Base-by-base conservation (phyloP, 139 green algal genomes). In the Closterium sp. region DNA sequence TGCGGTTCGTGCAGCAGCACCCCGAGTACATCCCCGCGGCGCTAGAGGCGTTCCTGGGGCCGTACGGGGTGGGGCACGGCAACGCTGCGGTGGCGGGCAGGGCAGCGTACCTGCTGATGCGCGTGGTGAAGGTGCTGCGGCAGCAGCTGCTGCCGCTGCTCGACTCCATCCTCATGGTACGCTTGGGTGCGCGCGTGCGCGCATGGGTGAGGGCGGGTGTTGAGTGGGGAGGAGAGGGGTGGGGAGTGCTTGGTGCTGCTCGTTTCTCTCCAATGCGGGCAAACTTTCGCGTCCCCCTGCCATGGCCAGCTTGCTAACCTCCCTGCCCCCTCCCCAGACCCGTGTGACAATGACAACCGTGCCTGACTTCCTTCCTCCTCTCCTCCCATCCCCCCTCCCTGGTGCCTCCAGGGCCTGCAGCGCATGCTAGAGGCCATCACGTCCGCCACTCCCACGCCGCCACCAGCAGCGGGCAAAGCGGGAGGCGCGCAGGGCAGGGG, bases 101-200 rank as follows among this genome's bases (percentile, higher is more conserved):
- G 31, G 93, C 92, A 33, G 23, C 33, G 35, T 95, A 95, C 85
- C 88, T 95, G 32, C 94, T 95, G 85, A 95, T 95, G 93, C 93
- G 93, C n/a, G n/a, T 95, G 28, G 93, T 95, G 23, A 95, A 95
- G 88, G 92, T 93, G 35, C 87, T 95, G 2, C 93, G 93, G 1
- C 30, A 84, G 87, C 92, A 95, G 88, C 76, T 95, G 31, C 31
- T 91, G 69, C 92, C 92, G 8, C 94, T 87, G 33, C 16, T 95
- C 19, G 92, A 94, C 31, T 84, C 33, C 32, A 94, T 94, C 87
- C 88, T 94, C 28, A 90, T 93, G 91, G 91, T 93, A 91, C n/a
- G 84, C 19, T 23, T 6, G 16, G 16, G 55, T 76, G 55, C 25
- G 55, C 38, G 81, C 31, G 25, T 34, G 28, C 83, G 6, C 21